Evolutionary conservation across 2,329 filamentous ascomycete species (phyloP), one percentile per base, ranked within the genome.

Genomic region (Fusarium udum): DNA sequence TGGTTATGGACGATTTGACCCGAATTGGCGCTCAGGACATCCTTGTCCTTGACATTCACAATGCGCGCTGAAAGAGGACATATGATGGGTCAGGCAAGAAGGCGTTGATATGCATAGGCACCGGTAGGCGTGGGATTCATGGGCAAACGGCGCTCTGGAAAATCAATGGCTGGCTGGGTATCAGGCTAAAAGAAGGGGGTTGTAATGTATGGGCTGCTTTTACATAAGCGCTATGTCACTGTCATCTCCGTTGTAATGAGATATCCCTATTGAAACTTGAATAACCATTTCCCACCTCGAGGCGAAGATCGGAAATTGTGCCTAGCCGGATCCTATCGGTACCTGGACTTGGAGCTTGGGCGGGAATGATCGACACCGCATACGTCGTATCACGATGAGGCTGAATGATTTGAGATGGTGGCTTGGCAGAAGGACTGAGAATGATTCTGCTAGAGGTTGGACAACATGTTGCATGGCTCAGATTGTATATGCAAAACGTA

Each of bases 1-100:
- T 90, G 12, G 93, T 93, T 42, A 98, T 98, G 95, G 95, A 98
- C 81, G 88, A 93, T 76, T 82, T 97, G 79, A 91, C 88, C 37
- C 89, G 88, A 78, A 88, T 92, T 34, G 95, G 95, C 6, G 95
- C 95, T 4, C 90, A 91, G 60, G 95, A 98, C 82, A 95, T 98
- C 72, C 82, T 98, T 77, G 93, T 97, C 28, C 86, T 95, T 61
- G 92, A 93, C 80, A 94, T 98, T 78, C 92, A 93, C 81, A 98
- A 98, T 83, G 92, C 92, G 62, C 86, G 92, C 77, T 85, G 76
- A 74, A 74, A 49, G 49, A 73, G 74, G 64, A 51, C 31, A 46
- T 57, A 42, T 43, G 49, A 37, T 37, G 48, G 53, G n/a, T 43
- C 48, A 42, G 45, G 57, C 46, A 62, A 43, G 61, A 55, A 56